phyloP scores from a whole-genome alignment of 352 stramenopile species.

The Phytopythium kandeliae region DNA sequence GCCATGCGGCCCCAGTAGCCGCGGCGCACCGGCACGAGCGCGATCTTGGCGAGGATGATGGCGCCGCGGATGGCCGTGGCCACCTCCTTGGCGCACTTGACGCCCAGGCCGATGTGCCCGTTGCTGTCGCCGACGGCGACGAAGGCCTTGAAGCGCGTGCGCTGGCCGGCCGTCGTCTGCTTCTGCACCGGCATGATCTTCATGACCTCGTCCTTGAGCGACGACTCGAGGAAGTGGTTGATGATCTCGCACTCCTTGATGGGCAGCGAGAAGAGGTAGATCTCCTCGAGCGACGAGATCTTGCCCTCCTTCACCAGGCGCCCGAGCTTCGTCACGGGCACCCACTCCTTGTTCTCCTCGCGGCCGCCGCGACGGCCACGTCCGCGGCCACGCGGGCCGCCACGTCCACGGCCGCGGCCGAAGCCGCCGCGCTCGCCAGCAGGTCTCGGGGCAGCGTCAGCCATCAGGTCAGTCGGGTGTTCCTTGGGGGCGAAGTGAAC shows the following conservation, averaged over 20 bases:
- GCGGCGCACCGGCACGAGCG: slow-evolving; percentile 96
- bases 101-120: slow-evolving; percentile 98
- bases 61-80: slow-evolving; percentile 98
- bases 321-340: slow-evolving; percentile 99
- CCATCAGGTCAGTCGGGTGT: slow-evolving; percentile 65
- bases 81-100: slow-evolving; percentile 99
- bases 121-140: slow-evolving; percentile 98
- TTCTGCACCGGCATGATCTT: slow-evolving; percentile 99
- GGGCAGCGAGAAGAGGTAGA: slow-evolving; percentile 99
- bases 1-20: slow-evolving; percentile 98
- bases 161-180: slow-evolving; percentile 98
- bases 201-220: slow-evolving; percentile 99
- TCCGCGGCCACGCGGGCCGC: slow-evolving; percentile 82
- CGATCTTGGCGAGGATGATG: slow-evolving; percentile 99
- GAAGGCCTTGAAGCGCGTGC: slow-evolving; percentile 99
- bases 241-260: slow-evolving; percentile 99
- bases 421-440: slow-evolving; percentile 92
- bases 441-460: slow-evolving; percentile 48
- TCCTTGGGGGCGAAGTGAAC: slow-evolving; percentile 84
- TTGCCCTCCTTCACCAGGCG: slow-evolving; percentile 99
- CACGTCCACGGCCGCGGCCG: slow-evolving; percentile 82
- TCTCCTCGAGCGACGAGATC: slow-evolving; percentile 99
- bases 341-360: slow-evolving; percentile 96
- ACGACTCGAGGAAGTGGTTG: slow-evolving; percentile 98
- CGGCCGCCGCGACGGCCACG: slow-evolving; percentile 81